phyloP scores from a whole-genome alignment of 176 grass and related monocot species.

The Puccinellia tenuiflora region DNA sequence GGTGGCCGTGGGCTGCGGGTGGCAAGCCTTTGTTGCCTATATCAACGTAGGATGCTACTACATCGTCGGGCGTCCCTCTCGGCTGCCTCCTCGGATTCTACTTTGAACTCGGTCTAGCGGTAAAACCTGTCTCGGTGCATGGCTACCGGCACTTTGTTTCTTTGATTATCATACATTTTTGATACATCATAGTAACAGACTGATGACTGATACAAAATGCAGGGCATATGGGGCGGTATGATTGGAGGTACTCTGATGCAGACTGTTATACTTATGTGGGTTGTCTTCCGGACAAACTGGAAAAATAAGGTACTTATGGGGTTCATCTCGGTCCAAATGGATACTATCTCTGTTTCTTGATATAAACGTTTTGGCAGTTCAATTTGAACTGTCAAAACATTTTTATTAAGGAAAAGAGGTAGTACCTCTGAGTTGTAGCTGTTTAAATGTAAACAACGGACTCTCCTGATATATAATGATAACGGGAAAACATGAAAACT shows the following conservation, averaged over 20 bases:
- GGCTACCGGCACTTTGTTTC: too few relatives aligned
- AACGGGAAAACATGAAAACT: too few relatives aligned
- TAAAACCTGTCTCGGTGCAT: neutral
- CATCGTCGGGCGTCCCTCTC: neutral
- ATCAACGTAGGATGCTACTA: neutral
- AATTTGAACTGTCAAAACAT: too few relatives aligned
- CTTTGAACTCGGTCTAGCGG: neutral
- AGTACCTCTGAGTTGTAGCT: too few relatives aligned
- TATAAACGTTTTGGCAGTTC: too few relatives aligned
- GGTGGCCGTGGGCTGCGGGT: neutral
- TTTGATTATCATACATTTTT: too few relatives aligned
- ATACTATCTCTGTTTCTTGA: too few relatives aligned
- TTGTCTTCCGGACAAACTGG: constrained; percentile 34
- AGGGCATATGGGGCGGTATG: constrained; percentile 27
- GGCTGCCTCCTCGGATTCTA: neutral
- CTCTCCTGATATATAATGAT: too few relatives aligned
- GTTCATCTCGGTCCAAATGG: neutral
- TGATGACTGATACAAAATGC: neutral
- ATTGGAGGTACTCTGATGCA: constrained; percentile 26
- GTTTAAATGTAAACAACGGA: too few relatives aligned
- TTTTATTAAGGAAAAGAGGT: too few relatives aligned
- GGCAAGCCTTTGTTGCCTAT: neutral
- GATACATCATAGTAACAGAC: neutral
- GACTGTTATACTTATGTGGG: constrained; percentile 19
- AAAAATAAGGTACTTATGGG: constrained; percentile 16